A percentile compares a stretch with the other conserved stretches of the same genome.
phyloP scores from a whole-genome alignment of 2,329 filamentous ascomycete genomes.

The Arthrinium phaeospermum region DNA sequence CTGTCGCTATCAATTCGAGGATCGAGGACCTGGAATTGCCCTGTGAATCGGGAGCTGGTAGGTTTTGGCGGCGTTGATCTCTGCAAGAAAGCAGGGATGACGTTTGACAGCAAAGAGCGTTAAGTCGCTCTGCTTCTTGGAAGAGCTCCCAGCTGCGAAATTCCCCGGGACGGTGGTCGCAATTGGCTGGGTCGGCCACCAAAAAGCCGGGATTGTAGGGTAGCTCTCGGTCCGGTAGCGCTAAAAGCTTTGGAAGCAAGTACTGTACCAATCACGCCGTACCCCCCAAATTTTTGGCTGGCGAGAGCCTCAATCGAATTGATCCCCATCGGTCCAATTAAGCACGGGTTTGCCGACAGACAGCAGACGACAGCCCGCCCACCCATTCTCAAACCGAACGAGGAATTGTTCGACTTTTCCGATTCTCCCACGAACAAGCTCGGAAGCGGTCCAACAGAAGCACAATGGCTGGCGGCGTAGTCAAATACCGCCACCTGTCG shows the following conservation, averaged over 20 bases:
- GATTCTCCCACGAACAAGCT: neutral
- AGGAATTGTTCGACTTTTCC: neutral
- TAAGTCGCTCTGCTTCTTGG: slow-evolving; percentile 5
- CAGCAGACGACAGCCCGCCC: neutral
- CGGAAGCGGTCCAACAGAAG: neutral
- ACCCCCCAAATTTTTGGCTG: slow-evolving; percentile 14
- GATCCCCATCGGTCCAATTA: neutral
- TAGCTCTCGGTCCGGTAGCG: slow-evolving; percentile 9
- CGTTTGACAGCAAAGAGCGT: slow-evolving; percentile 3
- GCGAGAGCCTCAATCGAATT: neutral
- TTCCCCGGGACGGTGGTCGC: slow-evolving; percentile 13
- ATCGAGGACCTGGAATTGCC: neutral
- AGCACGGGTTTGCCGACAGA: neutral
- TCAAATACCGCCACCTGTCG: slow-evolving; percentile 88
- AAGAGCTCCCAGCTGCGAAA: slow-evolving; percentile 11
- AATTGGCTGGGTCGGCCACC: slow-evolving; percentile 7
- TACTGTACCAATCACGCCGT: neutral
- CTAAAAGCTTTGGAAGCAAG: neutral
- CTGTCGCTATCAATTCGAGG: neutral
- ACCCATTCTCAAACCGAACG: neutral
- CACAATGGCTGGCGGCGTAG: slow-evolving; percentile 80
- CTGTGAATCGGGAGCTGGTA: neutral
- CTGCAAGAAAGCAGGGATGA: slow-evolving; percentile 15
- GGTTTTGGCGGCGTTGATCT: neutral
- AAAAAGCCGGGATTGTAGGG: neutral